Evolutionary conservation across 768 basidiomycete genomes (phyloP).

Genomic region (Favolaschia claudopus): DNA sequence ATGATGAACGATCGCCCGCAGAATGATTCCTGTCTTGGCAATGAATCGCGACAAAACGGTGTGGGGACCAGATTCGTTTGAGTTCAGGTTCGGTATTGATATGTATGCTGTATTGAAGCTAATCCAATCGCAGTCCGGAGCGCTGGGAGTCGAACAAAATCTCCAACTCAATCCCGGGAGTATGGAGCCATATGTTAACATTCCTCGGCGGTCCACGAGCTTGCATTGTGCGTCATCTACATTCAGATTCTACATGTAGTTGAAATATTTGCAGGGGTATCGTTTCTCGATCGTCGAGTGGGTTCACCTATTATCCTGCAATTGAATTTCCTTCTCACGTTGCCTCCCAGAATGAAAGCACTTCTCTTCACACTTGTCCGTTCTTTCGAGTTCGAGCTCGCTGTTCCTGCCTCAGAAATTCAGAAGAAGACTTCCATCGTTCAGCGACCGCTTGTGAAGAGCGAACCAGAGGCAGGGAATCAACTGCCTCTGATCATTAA

Average conservation of each 20-base stretch:
- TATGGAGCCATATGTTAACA: conserved; percentile 46
- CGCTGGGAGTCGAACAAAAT: conserved; percentile 47
- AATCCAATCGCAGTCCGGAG: conserved; percentile 44
- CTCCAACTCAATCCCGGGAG: conserved; percentile 43
- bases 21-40: conserved; percentile 26
- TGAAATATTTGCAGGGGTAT: conserved; percentile 30
- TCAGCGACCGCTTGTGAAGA: not conserved
- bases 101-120: not conserved
- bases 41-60: conserved; percentile 47
- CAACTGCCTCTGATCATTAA: not conserved
- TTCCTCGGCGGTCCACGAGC: conserved; percentile 54
- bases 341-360: not conserved
- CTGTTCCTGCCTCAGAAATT: no score
- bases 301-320: not conserved
- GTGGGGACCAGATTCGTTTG: conserved; percentile 54
- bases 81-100: conserved; percentile 45
- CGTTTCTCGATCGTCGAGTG: conserved; percentile 6
- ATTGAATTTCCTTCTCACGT: not conserved
- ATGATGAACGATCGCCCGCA: not conserved
- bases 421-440: no score
- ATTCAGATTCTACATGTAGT: conserved; percentile 26
- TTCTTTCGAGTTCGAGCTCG: no score
- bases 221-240: conserved; percentile 39
- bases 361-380: not conserved
- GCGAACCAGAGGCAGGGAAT: not conserved